Percentiles rank a stretch among this genome's conserved stretches.
Conservation (phyloP, 2,329 filamentous ascomycete genomes). For the Fusarium lateritium region DNA sequence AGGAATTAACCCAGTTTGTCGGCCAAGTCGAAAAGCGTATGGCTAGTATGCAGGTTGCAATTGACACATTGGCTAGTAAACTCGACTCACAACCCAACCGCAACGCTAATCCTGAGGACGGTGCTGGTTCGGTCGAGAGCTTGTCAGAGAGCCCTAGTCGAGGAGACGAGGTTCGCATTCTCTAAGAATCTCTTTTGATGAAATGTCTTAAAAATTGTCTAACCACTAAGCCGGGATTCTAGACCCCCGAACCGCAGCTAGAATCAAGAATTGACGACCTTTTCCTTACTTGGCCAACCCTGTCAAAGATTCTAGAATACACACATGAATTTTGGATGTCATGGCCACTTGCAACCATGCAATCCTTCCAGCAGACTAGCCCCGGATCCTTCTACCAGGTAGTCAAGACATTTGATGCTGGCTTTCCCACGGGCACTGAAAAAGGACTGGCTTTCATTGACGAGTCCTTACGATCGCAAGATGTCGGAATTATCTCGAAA, state of each 20-base stretch:
- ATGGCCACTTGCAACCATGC: constrained; percentile 19
- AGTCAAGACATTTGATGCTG: neutral
- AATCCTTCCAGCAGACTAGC: neutral
- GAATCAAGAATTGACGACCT: neutral
- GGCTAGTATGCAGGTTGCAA: constrained; percentile 22
- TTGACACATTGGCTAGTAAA: constrained; percentile 6
- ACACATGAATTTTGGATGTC: constrained; percentile 43
- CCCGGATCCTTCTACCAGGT: neutral
- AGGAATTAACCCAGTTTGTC: constrained; percentile 9
- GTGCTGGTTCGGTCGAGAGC: neutral
- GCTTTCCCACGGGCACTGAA: neutral
- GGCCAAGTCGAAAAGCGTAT: constrained; percentile 21
- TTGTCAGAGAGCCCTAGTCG: neutral
- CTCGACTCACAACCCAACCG: neutral
- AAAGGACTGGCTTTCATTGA: constrained; percentile 9
- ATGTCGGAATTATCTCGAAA: constrained; percentile 47
- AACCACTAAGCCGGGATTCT: neutral
- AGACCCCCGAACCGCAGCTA: neutral
- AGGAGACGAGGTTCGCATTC: neutral
- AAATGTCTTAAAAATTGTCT: constrained; percentile 4
- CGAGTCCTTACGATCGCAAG: neutral
- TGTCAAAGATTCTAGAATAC: constrained; percentile 22
- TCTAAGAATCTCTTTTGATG: neutral
- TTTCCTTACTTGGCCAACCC: neutral
- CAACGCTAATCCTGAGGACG: neutral